Evolutionary conservation across 1,284 basidiomycete species (phyloP).

Genomic region (Fomitopsis schrenkii): DNA sequence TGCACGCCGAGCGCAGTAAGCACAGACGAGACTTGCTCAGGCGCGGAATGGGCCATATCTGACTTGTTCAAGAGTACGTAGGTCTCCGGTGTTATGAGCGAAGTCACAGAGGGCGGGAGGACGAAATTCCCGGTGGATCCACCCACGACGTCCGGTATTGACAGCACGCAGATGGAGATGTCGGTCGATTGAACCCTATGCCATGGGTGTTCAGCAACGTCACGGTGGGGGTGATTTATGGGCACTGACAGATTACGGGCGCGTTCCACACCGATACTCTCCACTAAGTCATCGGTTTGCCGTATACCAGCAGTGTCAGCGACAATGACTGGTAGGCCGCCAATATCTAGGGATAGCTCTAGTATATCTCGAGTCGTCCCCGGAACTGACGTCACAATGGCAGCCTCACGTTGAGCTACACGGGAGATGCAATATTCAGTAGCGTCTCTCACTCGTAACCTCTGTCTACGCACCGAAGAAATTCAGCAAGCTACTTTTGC

Average conservation of each 20-base stretch:
- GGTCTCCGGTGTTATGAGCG: conserved; percentile 50
- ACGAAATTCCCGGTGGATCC: conserved; percentile 4
- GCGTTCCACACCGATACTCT: conserved; percentile 77
- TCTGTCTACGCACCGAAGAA: conserved; percentile 55
- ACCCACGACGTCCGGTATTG: conserved; percentile 50
- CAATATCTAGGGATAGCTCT: conserved; percentile 81
- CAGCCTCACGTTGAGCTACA: conserved; percentile 78
- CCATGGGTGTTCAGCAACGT: background rate
- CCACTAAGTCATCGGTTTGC: conserved; percentile 68
- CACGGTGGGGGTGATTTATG: background rate
- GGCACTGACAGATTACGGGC: conserved; percentile 58
- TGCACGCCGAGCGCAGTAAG: conserved; percentile 4
- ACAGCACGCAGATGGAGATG: conserved; percentile 74
- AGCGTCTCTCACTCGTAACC: background rate
- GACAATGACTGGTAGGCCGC: conserved; percentile 75
- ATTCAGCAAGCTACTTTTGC: conserved; percentile 84
- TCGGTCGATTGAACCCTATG: conserved; percentile 64
- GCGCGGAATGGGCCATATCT: conserved; percentile 42
- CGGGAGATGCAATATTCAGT: background rate
- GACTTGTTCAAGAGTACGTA: conserved; percentile 73
- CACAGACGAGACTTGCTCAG: conserved; percentile 6
- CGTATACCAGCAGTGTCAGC: conserved; percentile 85
- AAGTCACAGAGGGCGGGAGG: conserved; percentile 39
- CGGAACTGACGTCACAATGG: conserved; percentile 82
- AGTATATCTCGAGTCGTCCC: conserved; percentile 88